Percentiles rank a stretch among this genome's conserved stretches.
phyloP scores from a whole-genome alignment of 768 basidiomycete genomes.

The Pulveroboletus sp. region DNA sequence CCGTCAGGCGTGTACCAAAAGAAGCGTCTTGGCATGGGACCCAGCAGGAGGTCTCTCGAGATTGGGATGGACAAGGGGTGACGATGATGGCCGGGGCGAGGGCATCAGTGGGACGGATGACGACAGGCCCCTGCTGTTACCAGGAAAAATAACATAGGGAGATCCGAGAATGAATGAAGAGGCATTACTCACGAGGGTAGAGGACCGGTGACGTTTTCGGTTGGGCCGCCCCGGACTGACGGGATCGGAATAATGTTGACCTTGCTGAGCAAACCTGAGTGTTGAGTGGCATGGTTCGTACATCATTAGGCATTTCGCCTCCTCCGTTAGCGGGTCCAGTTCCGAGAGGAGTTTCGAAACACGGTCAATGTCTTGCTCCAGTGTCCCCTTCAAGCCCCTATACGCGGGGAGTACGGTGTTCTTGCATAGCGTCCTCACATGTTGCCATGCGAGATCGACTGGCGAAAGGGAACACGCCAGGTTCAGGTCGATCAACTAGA shows the following conservation, averaged over 20 bases:
- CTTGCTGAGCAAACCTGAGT: not conserved
- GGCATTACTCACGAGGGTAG: slow-evolving; percentile 5
- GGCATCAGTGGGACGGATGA: slow-evolving; percentile 33
- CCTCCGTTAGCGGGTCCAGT: slow-evolving; percentile 30
- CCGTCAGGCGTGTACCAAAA: slow-evolving; percentile 47
- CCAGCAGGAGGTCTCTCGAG: slow-evolving; percentile 40
- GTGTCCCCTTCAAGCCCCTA: slow-evolving; percentile 10
- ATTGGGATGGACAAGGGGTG: slow-evolving; percentile 41
- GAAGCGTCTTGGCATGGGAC: slow-evolving; percentile 54
- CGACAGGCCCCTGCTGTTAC: slow-evolving; percentile 21
- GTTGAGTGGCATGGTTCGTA: too few relatives aligned
- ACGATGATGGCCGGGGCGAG: slow-evolving; percentile 49
- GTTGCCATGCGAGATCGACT: slow-evolving; percentile 24
- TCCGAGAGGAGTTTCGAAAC: slow-evolving; percentile 42
- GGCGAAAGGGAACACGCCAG: slow-evolving; percentile 7
- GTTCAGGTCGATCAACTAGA: slow-evolving; percentile 7
- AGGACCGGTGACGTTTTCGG: slow-evolving; percentile 15
- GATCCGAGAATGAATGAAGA: too few relatives aligned
- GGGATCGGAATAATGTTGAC: not conserved
- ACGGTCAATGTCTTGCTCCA: slow-evolving; percentile 39
- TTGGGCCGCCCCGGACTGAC: slow-evolving; percentile 1
- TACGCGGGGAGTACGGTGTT: slow-evolving; percentile 34
- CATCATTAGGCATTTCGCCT: too few relatives aligned
- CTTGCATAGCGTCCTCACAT: slow-evolving; percentile 28
- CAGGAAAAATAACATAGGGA: too few relatives aligned